These are phyloP conservation scores for Pistacia atlantica DNA, from an alignment of 345 rosid species.

Conservation along the genomic window DNA sequence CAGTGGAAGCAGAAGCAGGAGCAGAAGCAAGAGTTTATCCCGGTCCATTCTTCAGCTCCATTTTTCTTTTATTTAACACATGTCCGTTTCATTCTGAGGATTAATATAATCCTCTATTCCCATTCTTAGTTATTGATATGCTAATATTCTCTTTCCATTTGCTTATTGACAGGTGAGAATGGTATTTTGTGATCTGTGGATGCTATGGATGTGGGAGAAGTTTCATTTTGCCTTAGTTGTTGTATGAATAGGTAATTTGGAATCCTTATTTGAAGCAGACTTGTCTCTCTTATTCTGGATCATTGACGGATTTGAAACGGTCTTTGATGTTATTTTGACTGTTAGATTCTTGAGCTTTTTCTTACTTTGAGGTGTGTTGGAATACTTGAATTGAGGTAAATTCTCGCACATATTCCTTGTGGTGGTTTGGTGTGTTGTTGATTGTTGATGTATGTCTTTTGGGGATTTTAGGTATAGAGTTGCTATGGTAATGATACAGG, in stretches of 20 bases:
- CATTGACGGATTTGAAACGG: slow-evolving; percentile 2
- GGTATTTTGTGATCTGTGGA: not conserved
- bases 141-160: not conserved
- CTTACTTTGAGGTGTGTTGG: not conserved
- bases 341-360: slow-evolving; percentile 2
- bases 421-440: not conserved
- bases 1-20: slow-evolving; percentile 59
- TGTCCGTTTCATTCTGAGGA: not conserved
- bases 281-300: not conserved
- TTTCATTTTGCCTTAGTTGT: not conserved
- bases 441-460: not conserved
- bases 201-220: not conserved
- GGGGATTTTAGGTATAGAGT: not conserved
- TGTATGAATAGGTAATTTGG: slow-evolving; percentile 9
- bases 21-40: slow-evolving; percentile 85
- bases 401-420: not conserved
- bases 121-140: not conserved
- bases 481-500: no score
- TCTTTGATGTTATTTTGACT: slow-evolving; percentile 2
- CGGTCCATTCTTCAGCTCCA: slow-evolving; percentile 43
- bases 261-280: not conserved
- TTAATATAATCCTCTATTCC: not conserved
- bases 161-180: slow-evolving; percentile 21
- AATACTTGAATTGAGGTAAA: not conserved
- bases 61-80: not conserved